Evolutionary conservation across 1,284 basidiomycete species (phyloP), one percentile per base, ranked within the genome.

Genomic region (Fomitopsis betulina): DNA sequence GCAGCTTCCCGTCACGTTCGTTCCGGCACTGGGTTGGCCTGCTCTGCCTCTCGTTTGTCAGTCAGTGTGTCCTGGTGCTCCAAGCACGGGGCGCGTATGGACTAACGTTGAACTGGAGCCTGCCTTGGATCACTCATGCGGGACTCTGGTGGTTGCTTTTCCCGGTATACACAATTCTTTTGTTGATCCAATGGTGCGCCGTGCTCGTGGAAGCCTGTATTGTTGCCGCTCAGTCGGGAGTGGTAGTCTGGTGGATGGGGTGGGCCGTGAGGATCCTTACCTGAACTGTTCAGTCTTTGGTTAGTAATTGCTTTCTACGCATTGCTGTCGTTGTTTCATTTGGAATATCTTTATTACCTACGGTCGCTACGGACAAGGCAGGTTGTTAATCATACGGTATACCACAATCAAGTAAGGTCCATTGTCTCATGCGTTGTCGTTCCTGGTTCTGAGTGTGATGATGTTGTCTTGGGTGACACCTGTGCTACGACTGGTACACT

Each of bases 221-320:
- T 55, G 76, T 88, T 5, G 60, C 83, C 25, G 74, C 83, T 55
- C 77, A 89, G 66, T 56, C 83, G 49, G 82, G 77, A 3, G 80
- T 86, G 21, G 70, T 84, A 39, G 65, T 76, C 21, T 90, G 87
- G 87, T 90, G 88, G 87, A 62, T 81, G 55, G 86, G 85, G 35
- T 90, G 87, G 87, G 75, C 75, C 25, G 66, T 87, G 50, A 79
- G 79, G 43, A 62, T 86, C 59, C 75, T 81, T 59, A 72, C 72
- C 55, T 81, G 68, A 70, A 61, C 53, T 47, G 51, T 52, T 60
- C 55, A 62, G 53, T 23, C 8, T 32, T 19, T 60, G 53, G 45
- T 59, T 56, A 58, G 7, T 51, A 59, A 51, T 27, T 51, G 56
- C 51, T 6, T 25, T 55, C 21, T 17, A 59, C 33, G 62, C 56